Evolutionary conservation across 2,329 filamentous ascomycete species (phyloP).

Genomic region (Lecanicillium sp.): DNA sequence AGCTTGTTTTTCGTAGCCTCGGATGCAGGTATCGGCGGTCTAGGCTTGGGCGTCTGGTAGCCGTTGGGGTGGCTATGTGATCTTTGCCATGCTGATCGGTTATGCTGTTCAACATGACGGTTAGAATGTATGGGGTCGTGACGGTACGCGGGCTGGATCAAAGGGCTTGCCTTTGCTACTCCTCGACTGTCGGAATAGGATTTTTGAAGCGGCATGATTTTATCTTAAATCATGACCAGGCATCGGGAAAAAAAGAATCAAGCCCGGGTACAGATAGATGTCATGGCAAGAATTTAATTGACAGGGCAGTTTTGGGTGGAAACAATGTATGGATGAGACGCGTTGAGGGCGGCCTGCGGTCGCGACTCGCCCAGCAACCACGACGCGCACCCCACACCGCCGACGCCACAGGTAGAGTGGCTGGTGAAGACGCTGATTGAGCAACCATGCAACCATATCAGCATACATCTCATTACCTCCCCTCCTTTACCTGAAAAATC

Average conservation of each 20-base stretch:
- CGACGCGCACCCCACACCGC: constrained; percentile 11
- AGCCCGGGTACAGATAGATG: not conserved
- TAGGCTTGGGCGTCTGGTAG: constrained; percentile 28
- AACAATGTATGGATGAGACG: constrained; percentile 9
- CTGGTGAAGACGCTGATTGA: too few species aligned
- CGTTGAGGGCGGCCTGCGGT: constrained; percentile 3
- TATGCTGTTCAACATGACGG: constrained; percentile 20
- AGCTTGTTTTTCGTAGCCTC: constrained; percentile 56
- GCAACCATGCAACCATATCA: too few species aligned
- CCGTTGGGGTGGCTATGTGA: constrained; percentile 45
- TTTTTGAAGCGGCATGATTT: constrained; percentile 32
- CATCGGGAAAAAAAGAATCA: constrained; percentile 15
- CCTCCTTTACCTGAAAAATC: too few species aligned
- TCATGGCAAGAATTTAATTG: constrained; percentile 5
- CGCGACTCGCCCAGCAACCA: constrained; percentile 14
- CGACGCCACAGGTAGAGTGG: too few species aligned
- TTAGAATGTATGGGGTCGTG: constrained; percentile 11
- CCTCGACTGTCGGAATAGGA: constrained; percentile 34
- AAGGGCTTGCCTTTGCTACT: constrained; percentile 26
- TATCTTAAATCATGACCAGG: constrained; percentile 15
- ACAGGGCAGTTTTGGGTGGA: not conserved
- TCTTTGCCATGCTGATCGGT: constrained; percentile 46
- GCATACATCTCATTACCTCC: too few species aligned
- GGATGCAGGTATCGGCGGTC: constrained; percentile 45
- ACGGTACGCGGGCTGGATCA: not conserved